These are phyloP conservation scores for Fabrea salina DNA, from an alignment of 169 alveolate genomes.

Conservation along the genomic window DNA sequence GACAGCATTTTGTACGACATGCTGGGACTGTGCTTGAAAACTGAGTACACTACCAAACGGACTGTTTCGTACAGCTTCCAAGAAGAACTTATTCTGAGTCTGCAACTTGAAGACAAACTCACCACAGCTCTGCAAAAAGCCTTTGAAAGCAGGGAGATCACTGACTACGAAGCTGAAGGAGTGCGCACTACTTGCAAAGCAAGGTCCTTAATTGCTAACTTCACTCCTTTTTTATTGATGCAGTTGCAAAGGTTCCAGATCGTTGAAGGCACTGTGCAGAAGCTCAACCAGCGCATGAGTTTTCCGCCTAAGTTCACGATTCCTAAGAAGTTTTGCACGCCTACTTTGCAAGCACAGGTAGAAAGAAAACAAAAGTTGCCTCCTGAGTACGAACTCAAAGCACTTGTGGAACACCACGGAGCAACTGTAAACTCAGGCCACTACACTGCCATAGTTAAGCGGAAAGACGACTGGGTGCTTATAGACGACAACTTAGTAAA, in stretches of 20 bases:
- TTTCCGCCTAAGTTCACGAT: conserved; percentile 13
- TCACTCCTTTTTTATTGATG: conserved; percentile 6
- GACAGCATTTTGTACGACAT: conserved; percentile 4
- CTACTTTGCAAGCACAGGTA: not conserved
- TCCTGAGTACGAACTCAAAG: conserved; percentile 23
- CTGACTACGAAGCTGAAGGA: not conserved
- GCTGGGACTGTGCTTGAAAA: conserved; percentile 9
- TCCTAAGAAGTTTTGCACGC: not conserved
- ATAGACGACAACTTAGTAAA: conserved; percentile 20
- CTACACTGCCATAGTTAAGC: conserved; percentile 4
- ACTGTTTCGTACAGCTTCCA: not conserved
- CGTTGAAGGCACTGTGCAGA: not conserved
- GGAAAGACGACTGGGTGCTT: not conserved
- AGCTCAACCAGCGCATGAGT: not conserved
- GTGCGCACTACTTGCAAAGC: conserved; percentile 3
- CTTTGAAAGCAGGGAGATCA: not conserved
- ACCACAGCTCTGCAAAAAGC: not conserved
- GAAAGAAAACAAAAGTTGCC: not conserved
- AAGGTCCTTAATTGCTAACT: not conserved
- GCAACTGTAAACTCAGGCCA: conserved; percentile 29
- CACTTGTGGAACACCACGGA: conserved; percentile 29
- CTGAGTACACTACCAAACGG: conserved; percentile 12
- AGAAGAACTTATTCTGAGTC: conserved; percentile 14
- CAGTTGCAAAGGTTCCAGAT: conserved; percentile 10
- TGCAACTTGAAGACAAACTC: not conserved